Evolutionary conservation across 78 protist species (phyloP).

Genomic region (Speleostelium caveatum): DNA sequence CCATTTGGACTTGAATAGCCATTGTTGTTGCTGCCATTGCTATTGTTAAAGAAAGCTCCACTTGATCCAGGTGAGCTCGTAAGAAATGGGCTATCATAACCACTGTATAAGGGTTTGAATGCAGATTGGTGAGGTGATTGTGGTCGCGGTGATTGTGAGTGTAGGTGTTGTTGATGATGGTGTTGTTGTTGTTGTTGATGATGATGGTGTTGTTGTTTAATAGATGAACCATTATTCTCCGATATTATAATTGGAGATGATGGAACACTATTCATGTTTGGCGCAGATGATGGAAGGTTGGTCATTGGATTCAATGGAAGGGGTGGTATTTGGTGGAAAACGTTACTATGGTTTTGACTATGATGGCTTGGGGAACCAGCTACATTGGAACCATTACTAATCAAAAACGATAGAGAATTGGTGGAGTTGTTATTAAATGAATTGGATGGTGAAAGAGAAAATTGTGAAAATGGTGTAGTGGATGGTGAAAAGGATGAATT

Average conservation of each 20-base stretch:
- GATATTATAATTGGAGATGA: not conserved
- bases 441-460: not conserved
- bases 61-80: not conserved
- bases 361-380: not conserved
- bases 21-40: not conserved
- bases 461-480: not conserved
- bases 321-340: conserved; percentile 33
- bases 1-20: not conserved
- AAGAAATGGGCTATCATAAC: not conserved
- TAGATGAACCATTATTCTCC: not conserved
- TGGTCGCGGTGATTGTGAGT: no score
- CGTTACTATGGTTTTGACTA: no score
- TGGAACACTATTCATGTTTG: not conserved
- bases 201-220: not conserved
- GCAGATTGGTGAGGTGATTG: not conserved
- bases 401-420: no score
- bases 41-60: not conserved
- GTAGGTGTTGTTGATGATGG: not conserved
- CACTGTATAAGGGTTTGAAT: not conserved
- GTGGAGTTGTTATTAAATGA: not conserved
- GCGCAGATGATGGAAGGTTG: not conserved
- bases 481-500: not conserved
- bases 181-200: not conserved
- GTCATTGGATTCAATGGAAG: conserved; percentile 33
- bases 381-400: not conserved